These are phyloP conservation scores for Aspergillus sp. DNA, from an alignment of 2,329 filamentous ascomycete species.

Conservation along the genomic window DNA sequence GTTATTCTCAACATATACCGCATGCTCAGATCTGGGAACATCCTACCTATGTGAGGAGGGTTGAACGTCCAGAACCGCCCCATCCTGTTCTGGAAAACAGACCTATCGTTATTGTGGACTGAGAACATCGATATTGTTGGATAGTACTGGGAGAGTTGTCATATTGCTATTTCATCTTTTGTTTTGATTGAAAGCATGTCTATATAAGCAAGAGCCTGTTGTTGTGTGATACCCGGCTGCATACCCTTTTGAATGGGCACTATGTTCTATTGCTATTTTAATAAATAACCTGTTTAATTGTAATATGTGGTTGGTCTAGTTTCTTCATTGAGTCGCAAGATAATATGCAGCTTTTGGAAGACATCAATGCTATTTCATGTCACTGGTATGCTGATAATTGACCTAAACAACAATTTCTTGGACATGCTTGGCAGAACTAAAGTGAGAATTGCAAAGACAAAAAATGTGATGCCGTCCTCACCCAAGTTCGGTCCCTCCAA, in stretches of 20 bases:
- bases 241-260: conserved; percentile 7
- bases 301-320: not conserved
- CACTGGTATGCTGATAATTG: not conserved
- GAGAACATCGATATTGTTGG: conserved; percentile 1
- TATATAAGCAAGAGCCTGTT: not conserved
- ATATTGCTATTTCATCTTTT: not conserved
- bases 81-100: conserved; percentile 16
- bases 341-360: not conserved
- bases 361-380: conserved; percentile 1
- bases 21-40: conserved; percentile 15
- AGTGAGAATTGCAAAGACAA: not conserved
- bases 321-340: conserved; percentile 1
- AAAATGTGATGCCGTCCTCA: not conserved
- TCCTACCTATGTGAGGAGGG: conserved; percentile 18
- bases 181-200: conserved; percentile 4
- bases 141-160: not conserved
- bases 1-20: conserved; percentile 9
- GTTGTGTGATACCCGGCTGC: conserved; percentile 18
- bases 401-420: not conserved
- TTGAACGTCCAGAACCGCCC: conserved; percentile 13
- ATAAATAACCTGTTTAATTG: no score
- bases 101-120: conserved; percentile 25
- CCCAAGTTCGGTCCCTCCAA: not conserved
- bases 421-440: not conserved
- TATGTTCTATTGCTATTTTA: no score